phyloP scores from a whole-genome alignment of 495 filamentous ascomycete species.

The Aspergillus nanangensis region DNA sequence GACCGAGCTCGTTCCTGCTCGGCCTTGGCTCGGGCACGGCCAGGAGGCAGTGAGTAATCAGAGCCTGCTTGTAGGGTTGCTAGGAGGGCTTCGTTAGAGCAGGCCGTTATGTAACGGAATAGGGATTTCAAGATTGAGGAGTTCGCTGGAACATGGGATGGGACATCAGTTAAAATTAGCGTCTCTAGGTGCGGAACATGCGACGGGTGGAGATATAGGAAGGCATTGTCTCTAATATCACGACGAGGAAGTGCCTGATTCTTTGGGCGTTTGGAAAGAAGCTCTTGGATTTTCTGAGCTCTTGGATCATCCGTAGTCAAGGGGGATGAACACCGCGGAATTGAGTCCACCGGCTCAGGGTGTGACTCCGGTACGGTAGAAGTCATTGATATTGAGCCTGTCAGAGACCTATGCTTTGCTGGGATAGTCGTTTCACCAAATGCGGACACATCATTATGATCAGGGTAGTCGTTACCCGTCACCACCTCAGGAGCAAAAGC shows the following conservation, averaged over 20 bases:
- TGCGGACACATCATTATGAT: background rate
- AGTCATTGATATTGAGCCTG: slow-evolving; percentile 9
- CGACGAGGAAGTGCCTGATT: slow-evolving; percentile 23
- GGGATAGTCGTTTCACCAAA: background rate
- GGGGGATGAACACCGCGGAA: slow-evolving; percentile 21
- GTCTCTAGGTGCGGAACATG: slow-evolving; percentile 53
- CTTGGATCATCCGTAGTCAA: slow-evolving; percentile 20
- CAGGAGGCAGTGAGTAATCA: slow-evolving; percentile 47
- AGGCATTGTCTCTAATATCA: slow-evolving; percentile 25
- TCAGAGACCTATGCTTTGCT: background rate
- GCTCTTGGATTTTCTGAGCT: slow-evolving; percentile 26
- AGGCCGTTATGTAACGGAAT: slow-evolving; percentile 53
- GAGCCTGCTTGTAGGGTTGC: slow-evolving; percentile 49
- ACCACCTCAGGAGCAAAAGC: slow-evolving; percentile 43
- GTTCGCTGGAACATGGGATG: slow-evolving; percentile 41
- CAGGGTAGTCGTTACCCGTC: slow-evolving; percentile 3
- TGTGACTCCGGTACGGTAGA: background rate
- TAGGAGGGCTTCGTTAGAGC: slow-evolving; percentile 53
- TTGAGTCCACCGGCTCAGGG: slow-evolving; percentile 5
- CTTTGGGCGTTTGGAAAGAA: slow-evolving; percentile 32
- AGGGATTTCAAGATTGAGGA: slow-evolving; percentile 45
- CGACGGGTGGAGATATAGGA: slow-evolving; percentile 51
- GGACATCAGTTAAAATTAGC: slow-evolving; percentile 56
- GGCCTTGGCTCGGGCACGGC: slow-evolving; percentile 32
- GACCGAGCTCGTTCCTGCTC: slow-evolving; percentile 41